Evolutionary conservation across 106 monocot species (phyloP).

Genomic region (Dendrobium officinale): DNA sequence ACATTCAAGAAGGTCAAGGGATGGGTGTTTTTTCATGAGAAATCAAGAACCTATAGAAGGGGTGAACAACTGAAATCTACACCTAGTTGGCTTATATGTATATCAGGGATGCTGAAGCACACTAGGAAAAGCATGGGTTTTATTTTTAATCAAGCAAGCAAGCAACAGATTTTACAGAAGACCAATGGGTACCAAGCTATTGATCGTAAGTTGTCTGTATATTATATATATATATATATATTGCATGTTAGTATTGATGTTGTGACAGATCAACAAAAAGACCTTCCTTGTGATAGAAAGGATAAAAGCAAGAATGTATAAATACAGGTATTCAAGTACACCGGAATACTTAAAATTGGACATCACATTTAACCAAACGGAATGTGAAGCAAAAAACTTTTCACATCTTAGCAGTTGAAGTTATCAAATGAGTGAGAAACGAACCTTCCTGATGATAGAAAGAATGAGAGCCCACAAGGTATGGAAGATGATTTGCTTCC

Average conservation of each 20-base stretch:
- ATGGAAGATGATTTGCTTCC: conserved; percentile 31
- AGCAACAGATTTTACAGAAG: not conserved
- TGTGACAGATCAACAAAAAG: not conserved
- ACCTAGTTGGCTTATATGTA: too few species aligned
- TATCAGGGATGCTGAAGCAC: too few species aligned
- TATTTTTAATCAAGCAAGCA: not conserved
- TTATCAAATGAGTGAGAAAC: not conserved
- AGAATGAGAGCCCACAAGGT: conserved; percentile 33
- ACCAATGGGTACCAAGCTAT: not conserved
- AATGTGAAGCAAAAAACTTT: not conserved
- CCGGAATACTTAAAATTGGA: not conserved
- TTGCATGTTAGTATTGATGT: not conserved
- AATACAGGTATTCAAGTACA: not conserved
- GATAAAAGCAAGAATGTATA: not conserved
- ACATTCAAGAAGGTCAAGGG: too few species aligned
- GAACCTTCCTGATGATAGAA: conserved; percentile 78
- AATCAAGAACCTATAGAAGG: too few species aligned
- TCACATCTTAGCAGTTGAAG: conserved; percentile 1
- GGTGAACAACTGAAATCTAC: too few species aligned
- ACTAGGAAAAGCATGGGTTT: too few species aligned
- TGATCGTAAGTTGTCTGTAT: too few species aligned
- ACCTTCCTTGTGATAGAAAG: not conserved
- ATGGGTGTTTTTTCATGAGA: too few species aligned
- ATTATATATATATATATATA: too few species aligned
- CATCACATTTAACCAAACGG: not conserved